Evolutionary conservation across 768 basidiomycete species (phyloP), one percentile per base, ranked within the genome.

Genomic region (Russula sp.): DNA sequence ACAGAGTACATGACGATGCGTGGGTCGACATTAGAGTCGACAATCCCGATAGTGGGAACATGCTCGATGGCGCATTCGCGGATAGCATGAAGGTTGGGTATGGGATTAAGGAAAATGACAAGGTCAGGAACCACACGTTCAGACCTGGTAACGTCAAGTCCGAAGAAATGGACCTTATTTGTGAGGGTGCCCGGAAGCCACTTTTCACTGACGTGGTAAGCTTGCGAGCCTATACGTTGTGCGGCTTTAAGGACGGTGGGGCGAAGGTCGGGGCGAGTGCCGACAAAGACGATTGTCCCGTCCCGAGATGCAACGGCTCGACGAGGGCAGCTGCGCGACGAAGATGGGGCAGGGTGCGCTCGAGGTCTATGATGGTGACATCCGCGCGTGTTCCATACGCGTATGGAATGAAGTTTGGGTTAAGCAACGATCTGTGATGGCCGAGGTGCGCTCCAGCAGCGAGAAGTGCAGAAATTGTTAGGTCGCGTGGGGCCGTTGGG

Each of bases 111-210:
- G 75, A 98, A 82, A 67, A 98, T 77, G 75, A 89, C 89, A 26
- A 98, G 84, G 79, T 97, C 94, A 34, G 97, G 97, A 26, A 84
- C 77, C 70, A 87, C 78, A 63, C 81, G 83, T 68, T 82, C 79
- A 42, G 78, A 75, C 54, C 79, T 75, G 40, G 84, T 79, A 20
- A 79, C 79, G 7, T 83, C 79, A 6, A 78, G 76, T n/a, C 86
- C 83, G 73, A 89, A 92, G 66, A 93, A 80, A 55, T 89, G 83
- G 38, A 82, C 76, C 71, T 84, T 84, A 78, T 99, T 98, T 52
- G 96, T 96, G 69, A 98, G 80, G 26, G 90, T 92, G n/a, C 97
- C 97, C 1, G 96, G 92, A 42, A 94, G 79, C 97, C 97, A 99
- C 72, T 88, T 81, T 61, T 92, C 89, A 18, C 87, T 87, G 56